A percentile compares a stretch with the other conserved stretches of the same genome.
Conservation (phyloP, 106 monocot species). For the Dendrobium huoshanense region DNA sequence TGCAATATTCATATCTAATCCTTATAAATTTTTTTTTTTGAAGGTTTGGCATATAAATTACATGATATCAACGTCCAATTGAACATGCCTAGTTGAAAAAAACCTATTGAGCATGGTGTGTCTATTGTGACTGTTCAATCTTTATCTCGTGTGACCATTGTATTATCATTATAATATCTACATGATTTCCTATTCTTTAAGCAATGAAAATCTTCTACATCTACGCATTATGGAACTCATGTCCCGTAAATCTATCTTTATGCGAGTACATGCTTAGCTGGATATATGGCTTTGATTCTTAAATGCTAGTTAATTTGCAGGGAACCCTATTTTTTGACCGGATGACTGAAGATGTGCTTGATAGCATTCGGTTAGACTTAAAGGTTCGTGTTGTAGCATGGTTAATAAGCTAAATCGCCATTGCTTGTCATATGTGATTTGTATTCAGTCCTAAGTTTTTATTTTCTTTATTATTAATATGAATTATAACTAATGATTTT, state of each 20-base stretch:
- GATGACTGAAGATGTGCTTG: constrained; percentile 78
- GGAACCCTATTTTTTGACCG: constrained; percentile 90
- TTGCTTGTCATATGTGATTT: neutral
- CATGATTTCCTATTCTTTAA: neutral
- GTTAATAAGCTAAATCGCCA: neutral
- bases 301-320: constrained; percentile 28
- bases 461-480: neutral
- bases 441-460: neutral
- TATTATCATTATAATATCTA: neutral
- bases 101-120: neutral
- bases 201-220: neutral
- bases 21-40: neutral
- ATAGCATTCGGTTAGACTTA: constrained; percentile 43
- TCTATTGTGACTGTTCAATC: neutral
- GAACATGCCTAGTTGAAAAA: neutral
- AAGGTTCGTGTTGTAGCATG: constrained; percentile 29
- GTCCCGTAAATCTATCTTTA: too few species aligned
- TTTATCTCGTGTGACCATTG: neutral
- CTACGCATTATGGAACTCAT: neutral
- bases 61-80: neutral
- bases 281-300: neutral
- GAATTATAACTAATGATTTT: neutral
- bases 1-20: neutral
- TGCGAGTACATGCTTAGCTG: too few species aligned
- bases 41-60: neutral